Evolutionary conservation across 805 yeast genomes (phyloP).

Genomic region (Maudiozyma saulgeensis): DNA sequence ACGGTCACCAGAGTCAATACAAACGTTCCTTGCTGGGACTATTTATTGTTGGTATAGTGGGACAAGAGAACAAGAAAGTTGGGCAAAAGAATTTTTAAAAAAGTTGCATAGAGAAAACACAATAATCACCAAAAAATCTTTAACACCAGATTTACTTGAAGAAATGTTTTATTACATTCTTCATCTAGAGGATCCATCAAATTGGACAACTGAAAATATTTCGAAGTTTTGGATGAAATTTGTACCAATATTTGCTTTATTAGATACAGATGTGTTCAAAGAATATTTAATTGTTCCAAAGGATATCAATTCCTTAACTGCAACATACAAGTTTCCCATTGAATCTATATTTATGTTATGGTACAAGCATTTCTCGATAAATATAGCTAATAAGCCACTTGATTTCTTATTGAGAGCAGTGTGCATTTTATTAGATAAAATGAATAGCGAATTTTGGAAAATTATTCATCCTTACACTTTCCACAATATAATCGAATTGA

Average conservation of each 20-base stretch:
- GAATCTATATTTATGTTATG: conserved; percentile 28
- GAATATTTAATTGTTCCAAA: conserved; percentile 24
- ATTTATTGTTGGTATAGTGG: conserved; percentile 51
- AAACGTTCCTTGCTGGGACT: conserved; percentile 38
- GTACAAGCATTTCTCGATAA: conserved; percentile 23
- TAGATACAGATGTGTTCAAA: conserved; percentile 18
- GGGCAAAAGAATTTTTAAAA: conserved; percentile 36
- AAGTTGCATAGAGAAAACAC: conserved; percentile 10
- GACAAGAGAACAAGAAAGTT: conserved; percentile 33
- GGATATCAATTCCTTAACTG: conserved; percentile 23
- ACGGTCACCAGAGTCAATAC: conserved; percentile 7
- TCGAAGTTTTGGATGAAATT: conserved; percentile 28
- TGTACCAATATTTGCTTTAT: conserved; percentile 21
- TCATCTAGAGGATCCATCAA: conserved; percentile 43
- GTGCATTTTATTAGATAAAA: conserved; percentile 33
- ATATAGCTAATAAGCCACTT: conserved; percentile 30
- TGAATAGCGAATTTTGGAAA: conserved; percentile 45
- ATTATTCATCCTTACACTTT: conserved; percentile 44
- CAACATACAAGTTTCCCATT: conserved; percentile 21
- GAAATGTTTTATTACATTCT: conserved; percentile 47
- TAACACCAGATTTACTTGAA: conserved; percentile 37
- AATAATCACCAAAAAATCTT: conserved; percentile 11
- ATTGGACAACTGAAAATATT: conserved; percentile 32
- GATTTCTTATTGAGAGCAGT: conserved; percentile 50
- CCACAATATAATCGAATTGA: conserved; percentile 48